Base-by-base conservation (phyloP, 495 filamentous ascomycete species). In the Daldinia decipiens region DNA sequence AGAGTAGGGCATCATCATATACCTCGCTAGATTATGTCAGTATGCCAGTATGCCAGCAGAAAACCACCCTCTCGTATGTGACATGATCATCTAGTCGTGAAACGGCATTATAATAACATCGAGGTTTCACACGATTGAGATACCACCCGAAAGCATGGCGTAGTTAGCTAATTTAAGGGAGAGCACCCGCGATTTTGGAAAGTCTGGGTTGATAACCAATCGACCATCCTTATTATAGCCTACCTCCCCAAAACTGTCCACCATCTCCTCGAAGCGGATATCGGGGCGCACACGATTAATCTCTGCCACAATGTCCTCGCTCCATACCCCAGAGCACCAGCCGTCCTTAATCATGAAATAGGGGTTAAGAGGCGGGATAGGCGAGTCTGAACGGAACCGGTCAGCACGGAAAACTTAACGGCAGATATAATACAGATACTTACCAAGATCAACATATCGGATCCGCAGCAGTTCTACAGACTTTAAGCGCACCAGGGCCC, bases 381-480 rank as follows among this genome's bases (percentile, higher is more conserved):
- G 82, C 0, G 85, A 86, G 68, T 87, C 85, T 87, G 40, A 13
- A 45, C 17, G 51, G 26, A 52, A 15, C 54, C 1, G 15, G 45
- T 76, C 45, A 76, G 71, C 68, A 63, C 31, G 0, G 21, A 6
- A 62, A 8, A 34, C 38, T 17, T 26, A 13, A 34, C 8, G 21
- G 39, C 34, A 79, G 52, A 75, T 74, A 36, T n/a, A 34, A 29
- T 17, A 27, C 31, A 26, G 21, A 31, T 61, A 81, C 75, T 79
- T 82, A 85, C 90, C 89, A 2, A 92, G 83, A 74, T 93, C 90
- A 26, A 93, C 87, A 73, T 89, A 92, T 57, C 89, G 88, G 69
- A 93, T 90, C 60, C 89, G 81, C 26, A 93, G 77, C 72, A 85
- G 84, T 26, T 86, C 76, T 13, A 93, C 78, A 6, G 77, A 75